Percentiles rank a stretch among this genome's conserved stretches.
Evolutionary conservation across 345 rosid genomes (phyloP).

Genomic region (Raphanus raphanistrum): DNA sequence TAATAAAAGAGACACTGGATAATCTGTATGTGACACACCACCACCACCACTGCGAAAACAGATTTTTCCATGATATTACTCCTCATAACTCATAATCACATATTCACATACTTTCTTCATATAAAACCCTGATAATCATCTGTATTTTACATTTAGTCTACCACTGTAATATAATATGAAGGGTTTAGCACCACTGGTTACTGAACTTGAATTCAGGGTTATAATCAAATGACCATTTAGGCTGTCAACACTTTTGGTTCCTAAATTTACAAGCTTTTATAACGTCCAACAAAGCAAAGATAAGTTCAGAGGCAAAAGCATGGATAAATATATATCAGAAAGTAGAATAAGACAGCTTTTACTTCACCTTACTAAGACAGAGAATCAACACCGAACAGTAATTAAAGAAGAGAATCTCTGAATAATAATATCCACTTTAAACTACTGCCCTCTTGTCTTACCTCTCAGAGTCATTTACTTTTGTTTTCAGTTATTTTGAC

Average conservation of each 20-base stretch:
- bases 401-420: constrained; percentile 52
- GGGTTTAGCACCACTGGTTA: neutral
- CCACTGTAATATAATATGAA: neutral
- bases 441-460: constrained; percentile 57
- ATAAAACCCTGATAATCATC: neutral
- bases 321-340: neutral
- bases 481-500: constrained; percentile 46
- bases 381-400: constrained; percentile 37
- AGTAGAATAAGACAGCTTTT: constrained; percentile 28
- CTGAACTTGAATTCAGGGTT: neutral
- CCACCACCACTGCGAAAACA: constrained; percentile 11
- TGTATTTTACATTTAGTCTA: neutral
- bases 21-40: neutral
- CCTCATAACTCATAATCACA: neutral
- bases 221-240: neutral
- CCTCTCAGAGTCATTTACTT: constrained; percentile 27
- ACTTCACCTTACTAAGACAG: constrained; percentile 15
- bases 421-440: constrained; percentile 44
- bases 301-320: neutral
- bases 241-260: constrained; percentile 12
- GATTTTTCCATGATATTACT: neutral
- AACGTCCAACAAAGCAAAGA: neutral
- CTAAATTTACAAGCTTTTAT: constrained; percentile 1
- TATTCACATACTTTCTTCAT: neutral
- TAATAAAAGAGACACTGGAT: neutral